phyloP scores from a whole-genome alignment of 225 moss, liverwort and hornwort species.

The Sphagnum contortum region DNA sequence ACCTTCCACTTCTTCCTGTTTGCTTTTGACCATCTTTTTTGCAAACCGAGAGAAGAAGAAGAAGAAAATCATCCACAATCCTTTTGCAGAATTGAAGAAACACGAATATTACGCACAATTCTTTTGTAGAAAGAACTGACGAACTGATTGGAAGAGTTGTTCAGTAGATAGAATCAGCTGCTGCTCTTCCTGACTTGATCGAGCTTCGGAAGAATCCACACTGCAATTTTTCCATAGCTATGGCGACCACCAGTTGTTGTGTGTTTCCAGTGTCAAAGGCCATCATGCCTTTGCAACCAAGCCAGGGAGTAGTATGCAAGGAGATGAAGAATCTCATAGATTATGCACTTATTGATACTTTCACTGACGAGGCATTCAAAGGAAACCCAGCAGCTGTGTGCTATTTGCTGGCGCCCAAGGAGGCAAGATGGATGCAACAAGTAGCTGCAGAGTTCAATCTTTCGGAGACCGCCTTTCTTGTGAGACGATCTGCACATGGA shows the following conservation, averaged over 20 bases:
- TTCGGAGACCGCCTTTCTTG: constrained; percentile 30
- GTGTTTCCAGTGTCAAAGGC: constrained; percentile 26
- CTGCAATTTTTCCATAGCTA: constrained; percentile 1
- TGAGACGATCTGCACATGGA: not conserved
- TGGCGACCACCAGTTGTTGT: constrained; percentile 11
- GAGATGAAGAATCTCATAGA: constrained; percentile 11
- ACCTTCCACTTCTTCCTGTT: too few species aligned
- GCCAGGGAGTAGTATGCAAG: not conserved
- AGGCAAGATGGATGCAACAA: constrained; percentile 37
- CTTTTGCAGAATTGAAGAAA: too few species aligned
- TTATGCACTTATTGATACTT: constrained; percentile 36
- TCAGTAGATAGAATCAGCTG: too few species aligned
- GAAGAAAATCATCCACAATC: too few species aligned
- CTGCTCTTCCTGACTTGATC: too few species aligned
- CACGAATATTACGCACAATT: too few species aligned
- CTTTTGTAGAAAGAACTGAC: too few species aligned
- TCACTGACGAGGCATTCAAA: constrained; percentile 24
- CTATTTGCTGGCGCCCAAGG: constrained; percentile 10
- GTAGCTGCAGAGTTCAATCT: constrained; percentile 40
- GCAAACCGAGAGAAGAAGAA: too few species aligned
- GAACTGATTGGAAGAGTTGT: too few species aligned
- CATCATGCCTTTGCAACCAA: constrained; percentile 2
- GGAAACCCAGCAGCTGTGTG: constrained; percentile 50
- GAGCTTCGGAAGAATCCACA: too few species aligned
- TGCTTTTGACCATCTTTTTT: too few species aligned